Conservation (phyloP, 2,329 filamentous ascomycete genomes). For the Aspergillaceae sp. region DNA sequence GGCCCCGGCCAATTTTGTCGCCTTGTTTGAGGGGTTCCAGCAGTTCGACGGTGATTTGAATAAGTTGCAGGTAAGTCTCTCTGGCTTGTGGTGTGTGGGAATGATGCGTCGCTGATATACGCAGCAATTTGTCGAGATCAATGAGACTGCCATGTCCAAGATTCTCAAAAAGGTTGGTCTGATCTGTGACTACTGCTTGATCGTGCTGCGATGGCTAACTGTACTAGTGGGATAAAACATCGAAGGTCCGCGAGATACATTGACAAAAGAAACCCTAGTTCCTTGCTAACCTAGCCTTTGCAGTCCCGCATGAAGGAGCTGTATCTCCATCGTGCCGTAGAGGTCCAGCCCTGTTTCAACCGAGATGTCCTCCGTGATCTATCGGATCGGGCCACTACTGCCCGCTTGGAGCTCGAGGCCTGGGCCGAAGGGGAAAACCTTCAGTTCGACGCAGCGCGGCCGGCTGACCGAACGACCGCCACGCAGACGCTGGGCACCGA, state of each 20-base stretch:
- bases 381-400: constrained; percentile 95
- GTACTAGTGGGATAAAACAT: constrained; percentile 88
- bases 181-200: constrained; percentile 2
- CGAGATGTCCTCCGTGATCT: constrained; percentile 92
- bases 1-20: constrained; percentile 86
- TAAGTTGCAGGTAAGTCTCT: constrained; percentile 61
- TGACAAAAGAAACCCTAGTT: neutral
- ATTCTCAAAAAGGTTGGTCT: constrained; percentile 79
- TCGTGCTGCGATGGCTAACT: constrained; percentile 14
- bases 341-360: constrained; percentile 98
- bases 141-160: constrained; percentile 95
- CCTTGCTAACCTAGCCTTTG: constrained; percentile 23
- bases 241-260: constrained; percentile 55
- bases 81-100: neutral
- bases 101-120: neutral
- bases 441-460: constrained; percentile 56
- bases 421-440: constrained; percentile 97
- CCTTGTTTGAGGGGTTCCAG: constrained; percentile 91
- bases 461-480: constrained; percentile 30
- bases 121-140: constrained; percentile 94
- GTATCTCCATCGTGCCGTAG: constrained; percentile 89
- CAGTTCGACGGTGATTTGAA: constrained; percentile 95
- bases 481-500: constrained; percentile 55
- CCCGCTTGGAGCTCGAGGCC: constrained; percentile 83
- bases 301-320: constrained; percentile 93